Percentiles rank a stretch among this genome's conserved stretches.
These are phyloP conservation scores for Hypericum perforatum DNA, from an alignment of 345 rosid genomes.

Conservation along the genomic window DNA sequence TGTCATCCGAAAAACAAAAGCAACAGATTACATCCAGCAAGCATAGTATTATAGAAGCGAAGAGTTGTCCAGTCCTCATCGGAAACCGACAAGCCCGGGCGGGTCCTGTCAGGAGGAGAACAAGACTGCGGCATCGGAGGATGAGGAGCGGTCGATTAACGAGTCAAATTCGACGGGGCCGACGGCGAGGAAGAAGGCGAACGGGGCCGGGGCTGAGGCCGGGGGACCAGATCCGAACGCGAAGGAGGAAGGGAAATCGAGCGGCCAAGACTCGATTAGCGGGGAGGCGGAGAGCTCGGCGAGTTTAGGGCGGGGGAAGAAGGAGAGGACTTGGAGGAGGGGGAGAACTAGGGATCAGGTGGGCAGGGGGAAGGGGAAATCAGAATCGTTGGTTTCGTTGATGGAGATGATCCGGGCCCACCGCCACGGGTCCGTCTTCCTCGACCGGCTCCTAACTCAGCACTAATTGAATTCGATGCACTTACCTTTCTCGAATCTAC, in stretches of 20 bases:
- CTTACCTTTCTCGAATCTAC: too few species aligned
- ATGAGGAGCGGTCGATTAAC: conserved; percentile 57
- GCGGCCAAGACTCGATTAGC: conserved; percentile 39
- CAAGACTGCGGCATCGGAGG: conserved; percentile 42
- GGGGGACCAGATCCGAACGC: conserved; percentile 27
- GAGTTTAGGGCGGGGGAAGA: conserved; percentile 24
- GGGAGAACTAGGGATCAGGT: conserved; percentile 14
- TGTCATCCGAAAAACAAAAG: too few species aligned
- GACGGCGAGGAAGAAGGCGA: conserved; percentile 24
- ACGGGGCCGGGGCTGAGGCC: conserved; percentile 13
- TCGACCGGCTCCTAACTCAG: conserved; percentile 50
- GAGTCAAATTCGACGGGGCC: conserved; percentile 70
- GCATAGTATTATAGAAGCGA: too few species aligned
- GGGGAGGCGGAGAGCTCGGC: conserved; percentile 53
- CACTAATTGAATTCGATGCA: too few species aligned
- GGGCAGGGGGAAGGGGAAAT: not conserved
- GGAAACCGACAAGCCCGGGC: conserved; percentile 15
- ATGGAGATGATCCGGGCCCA: conserved; percentile 53
- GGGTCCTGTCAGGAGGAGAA: conserved; percentile 12
- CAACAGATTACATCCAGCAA: too few species aligned
- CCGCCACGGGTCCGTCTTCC: conserved; percentile 38
- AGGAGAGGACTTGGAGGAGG: conserved; percentile 20
- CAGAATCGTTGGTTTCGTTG: conserved; percentile 43
- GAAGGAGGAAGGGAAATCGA: conserved; percentile 1
- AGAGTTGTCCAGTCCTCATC: conserved; percentile 17